A percentile compares a stretch with the other conserved stretches of the same genome.
phyloP scores from a whole-genome alignment of 2,329 filamentous ascomycete genomes.

The Cadophora malorum region DNA sequence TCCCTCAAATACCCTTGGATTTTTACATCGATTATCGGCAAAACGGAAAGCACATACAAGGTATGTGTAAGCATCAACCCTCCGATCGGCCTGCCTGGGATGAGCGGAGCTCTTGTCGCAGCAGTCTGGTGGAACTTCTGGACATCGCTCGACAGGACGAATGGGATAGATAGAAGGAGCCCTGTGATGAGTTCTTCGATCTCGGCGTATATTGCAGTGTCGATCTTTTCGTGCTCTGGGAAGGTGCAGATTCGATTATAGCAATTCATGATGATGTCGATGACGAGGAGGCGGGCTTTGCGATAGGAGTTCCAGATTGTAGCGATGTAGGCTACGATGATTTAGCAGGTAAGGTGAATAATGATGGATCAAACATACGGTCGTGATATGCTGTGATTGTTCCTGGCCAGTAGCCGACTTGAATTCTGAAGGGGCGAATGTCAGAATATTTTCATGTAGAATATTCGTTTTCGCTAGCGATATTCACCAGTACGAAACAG shows the following conservation, averaged over 20 bases:
- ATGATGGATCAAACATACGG: background rate
- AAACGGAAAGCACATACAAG: constrained; percentile 34
- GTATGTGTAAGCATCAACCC: constrained; percentile 42
- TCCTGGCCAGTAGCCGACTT: constrained; percentile 14
- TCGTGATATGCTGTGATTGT: constrained; percentile 4
- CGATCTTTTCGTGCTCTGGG: constrained; percentile 9
- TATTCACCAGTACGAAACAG: background rate
- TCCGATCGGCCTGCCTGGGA: constrained; percentile 37
- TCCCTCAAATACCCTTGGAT: constrained; percentile 31
- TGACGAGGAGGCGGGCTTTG: constrained; percentile 11
- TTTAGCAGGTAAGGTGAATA: background rate
- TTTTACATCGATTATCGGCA: constrained; percentile 29
- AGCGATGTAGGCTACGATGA: background rate
- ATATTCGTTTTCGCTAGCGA: background rate
- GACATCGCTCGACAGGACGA: background rate
- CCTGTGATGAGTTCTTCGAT: background rate
- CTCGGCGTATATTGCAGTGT: background rate
- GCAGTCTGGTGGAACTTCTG: background rate
- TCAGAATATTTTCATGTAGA: background rate
- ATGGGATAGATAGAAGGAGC: constrained; percentile 1
- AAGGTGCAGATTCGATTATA: constrained; percentile 16
- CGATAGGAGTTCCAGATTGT: constrained; percentile 18
- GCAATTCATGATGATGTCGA: constrained; percentile 13
- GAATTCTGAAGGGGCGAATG: background rate
- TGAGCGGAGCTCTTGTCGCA: background rate